Conservation (phyloP, 257 asterid species). For the Rehmannia glutinosa region DNA sequence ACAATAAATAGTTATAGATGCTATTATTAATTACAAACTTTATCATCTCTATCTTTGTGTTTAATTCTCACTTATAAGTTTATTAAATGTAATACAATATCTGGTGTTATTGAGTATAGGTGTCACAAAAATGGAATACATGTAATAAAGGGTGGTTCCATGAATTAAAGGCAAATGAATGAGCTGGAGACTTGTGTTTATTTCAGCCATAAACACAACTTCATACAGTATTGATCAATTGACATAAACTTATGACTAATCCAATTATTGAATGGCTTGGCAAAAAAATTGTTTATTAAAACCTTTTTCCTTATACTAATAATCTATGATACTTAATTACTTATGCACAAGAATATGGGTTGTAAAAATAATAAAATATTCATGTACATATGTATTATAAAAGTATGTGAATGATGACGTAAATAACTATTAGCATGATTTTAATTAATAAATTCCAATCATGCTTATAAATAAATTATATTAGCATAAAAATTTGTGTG, state of each 20-base stretch:
- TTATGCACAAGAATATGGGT: no score
- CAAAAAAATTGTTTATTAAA: not conserved
- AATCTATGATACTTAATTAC: no score
- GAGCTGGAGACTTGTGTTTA: not conserved
- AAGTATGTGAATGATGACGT: conserved; percentile 22
- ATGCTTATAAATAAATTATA: conserved; percentile 10
- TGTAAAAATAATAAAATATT: not conserved
- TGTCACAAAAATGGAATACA: conserved; percentile 17
- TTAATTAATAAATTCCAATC: conserved; percentile 5
- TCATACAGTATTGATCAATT: not conserved
- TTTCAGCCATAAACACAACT: not conserved
- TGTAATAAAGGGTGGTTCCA: conserved; percentile 10
- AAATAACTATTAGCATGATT: conserved; percentile 1
- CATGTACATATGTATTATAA: not conserved
- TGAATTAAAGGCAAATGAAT: conserved; percentile 1
- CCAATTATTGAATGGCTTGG: conserved; percentile 5
- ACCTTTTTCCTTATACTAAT: not conserved
- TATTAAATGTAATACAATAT: no score
- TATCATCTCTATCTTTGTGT: no score
- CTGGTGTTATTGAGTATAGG: no score
- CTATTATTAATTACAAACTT: not conserved
- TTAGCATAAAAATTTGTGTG: no score
- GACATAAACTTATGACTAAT: not conserved
- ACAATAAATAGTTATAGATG: conserved; percentile 10
- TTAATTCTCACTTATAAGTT: no score